Base-by-base conservation (phyloP, 306 rosid species). In the Dryas alaskensis region DNA sequence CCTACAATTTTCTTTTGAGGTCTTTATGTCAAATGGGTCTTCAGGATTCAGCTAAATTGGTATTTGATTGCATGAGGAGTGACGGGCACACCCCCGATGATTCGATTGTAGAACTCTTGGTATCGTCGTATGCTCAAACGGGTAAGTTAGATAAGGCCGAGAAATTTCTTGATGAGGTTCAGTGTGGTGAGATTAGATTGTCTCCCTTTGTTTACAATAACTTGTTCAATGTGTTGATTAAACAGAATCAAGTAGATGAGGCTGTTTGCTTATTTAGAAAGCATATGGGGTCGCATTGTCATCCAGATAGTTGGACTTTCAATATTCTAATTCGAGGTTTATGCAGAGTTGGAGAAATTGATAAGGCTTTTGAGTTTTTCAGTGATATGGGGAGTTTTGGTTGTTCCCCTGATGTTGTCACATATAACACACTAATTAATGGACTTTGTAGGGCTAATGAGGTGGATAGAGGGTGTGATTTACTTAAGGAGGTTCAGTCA, bases 321-420 rank as follows among this genome's bases (percentile, higher is more conserved):
- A 93, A 93, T 81, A 84, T 90, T 79, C 75, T 93, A 47, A 85
- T 93, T 75, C 81, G 79, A 75, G 98, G 92, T 68, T 80, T 90
- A 72, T 89, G 96, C 77, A 80, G 75, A 75, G 69, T 46, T 5
- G 84, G 96, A 52, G 78, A 80, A 61, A 66, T 85, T 54, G 83
- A 82, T 44, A 85, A 83, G 53, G 98, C 90, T 19, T 85, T 86
- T 78, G 85, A 76, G 82, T 55, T 89, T 72, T 80, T 93, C 7
- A 71, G 73, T 73, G 85, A 85, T 44, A 90, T 93, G 90, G 80
- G 42, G 77, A 89, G 70, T 68, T 87, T 74, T 79, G 87, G 88
- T 78, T 90, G 91, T 80, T 84, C 60, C n/a, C 92, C 98, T 0
- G 92, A 92, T 66, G 60, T 84, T 42, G 81, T 87, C 79, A 90